Percentiles rank a stretch among this genome's conserved stretches.
Conservation (phyloP, 495 filamentous ascomycete species). For the Collariella sp. region DNA sequence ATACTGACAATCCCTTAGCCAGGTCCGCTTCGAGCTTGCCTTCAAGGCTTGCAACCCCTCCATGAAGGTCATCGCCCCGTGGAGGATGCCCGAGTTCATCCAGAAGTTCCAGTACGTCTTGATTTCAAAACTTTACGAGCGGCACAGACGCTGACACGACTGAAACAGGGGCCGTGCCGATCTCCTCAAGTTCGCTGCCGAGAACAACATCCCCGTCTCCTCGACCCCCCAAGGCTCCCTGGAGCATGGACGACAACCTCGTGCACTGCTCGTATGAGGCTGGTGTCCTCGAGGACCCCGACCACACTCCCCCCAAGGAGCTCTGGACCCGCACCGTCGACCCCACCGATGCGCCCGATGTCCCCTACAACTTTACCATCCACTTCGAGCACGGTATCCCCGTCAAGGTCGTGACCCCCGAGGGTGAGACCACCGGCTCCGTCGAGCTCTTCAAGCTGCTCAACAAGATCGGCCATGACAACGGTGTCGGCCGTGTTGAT, state of each 20-base stretch:
- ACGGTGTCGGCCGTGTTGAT: constrained; percentile 83
- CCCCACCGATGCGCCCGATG: constrained; percentile 65
- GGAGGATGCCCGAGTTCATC: constrained; percentile 79
- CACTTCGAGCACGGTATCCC: constrained; percentile 83
- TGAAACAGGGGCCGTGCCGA: constrained; percentile 58
- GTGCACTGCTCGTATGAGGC: constrained; percentile 90
- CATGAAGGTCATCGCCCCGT: constrained; percentile 84
- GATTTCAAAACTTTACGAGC: background rate
- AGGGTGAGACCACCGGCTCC: constrained; percentile 58
- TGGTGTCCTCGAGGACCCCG: constrained; percentile 64
- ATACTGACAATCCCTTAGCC: constrained; percentile 21
- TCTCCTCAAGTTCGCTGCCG: constrained; percentile 75
- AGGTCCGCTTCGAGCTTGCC: constrained; percentile 61
- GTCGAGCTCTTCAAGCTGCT: constrained; percentile 71
- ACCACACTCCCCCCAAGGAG: constrained; percentile 58
- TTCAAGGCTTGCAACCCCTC: constrained; percentile 54
- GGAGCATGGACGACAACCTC: constrained; percentile 81
- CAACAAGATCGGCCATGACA: constrained; percentile 66
- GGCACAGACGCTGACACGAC: background rate
- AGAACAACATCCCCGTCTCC: constrained; percentile 74
- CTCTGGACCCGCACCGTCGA: constrained; percentile 82
- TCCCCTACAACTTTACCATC: constrained; percentile 67
- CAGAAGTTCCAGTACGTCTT: constrained; percentile 50
- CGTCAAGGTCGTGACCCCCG: constrained; percentile 48
- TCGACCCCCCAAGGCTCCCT: constrained; percentile 77